Evolutionary conservation across 257 asterid genomes (phyloP).

Genomic region (Fraxinus quadrangulata): DNA sequence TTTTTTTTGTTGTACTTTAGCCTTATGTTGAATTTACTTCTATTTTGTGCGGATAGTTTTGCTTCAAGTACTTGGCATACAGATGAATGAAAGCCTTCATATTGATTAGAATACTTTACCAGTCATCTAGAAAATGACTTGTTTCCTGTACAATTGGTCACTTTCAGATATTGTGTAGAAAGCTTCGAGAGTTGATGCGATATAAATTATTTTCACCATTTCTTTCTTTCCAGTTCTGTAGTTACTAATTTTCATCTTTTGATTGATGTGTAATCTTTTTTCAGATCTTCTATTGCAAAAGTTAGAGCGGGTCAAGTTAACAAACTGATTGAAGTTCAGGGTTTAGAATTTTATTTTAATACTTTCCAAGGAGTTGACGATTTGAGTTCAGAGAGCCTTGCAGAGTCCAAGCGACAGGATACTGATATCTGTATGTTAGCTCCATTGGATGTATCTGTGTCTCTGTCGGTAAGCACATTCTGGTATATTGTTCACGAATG

Average conservation of each 20-base stretch:
- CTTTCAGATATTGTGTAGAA: conserved; percentile 16
- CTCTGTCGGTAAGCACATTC: conserved; percentile 65
- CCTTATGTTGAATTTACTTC: conserved; percentile 1
- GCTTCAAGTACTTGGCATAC: neutral
- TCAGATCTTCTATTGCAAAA: conserved; percentile 62
- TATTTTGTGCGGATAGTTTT: conserved; percentile 18
- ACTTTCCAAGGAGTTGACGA: conserved; percentile 43
- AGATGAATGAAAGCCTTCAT: conserved; percentile 15
- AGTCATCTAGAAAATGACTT: neutral
- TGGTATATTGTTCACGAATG: conserved; percentile 2
- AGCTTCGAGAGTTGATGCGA: conserved; percentile 6
- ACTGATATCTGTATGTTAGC: conserved; percentile 49
- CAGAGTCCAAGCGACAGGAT: conserved; percentile 34
- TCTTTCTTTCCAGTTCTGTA: conserved; percentile 15
- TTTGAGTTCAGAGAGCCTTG: conserved; percentile 34
- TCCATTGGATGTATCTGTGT: conserved; percentile 66
- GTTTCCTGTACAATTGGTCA: neutral
- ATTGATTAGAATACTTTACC: conserved; percentile 9
- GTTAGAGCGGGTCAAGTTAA: conserved; percentile 80
- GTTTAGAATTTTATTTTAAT: conserved; percentile 72
- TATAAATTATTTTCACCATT: conserved; percentile 1
- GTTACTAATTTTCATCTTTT: conserved; percentile 12
- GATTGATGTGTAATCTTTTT: conserved; percentile 26
- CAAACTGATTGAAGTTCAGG: conserved; percentile 76
- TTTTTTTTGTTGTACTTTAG: neutral